Evolutionary conservation across 805 yeast genomes (phyloP).

Genomic region (Groenewaldozyma tartarivorans): DNA sequence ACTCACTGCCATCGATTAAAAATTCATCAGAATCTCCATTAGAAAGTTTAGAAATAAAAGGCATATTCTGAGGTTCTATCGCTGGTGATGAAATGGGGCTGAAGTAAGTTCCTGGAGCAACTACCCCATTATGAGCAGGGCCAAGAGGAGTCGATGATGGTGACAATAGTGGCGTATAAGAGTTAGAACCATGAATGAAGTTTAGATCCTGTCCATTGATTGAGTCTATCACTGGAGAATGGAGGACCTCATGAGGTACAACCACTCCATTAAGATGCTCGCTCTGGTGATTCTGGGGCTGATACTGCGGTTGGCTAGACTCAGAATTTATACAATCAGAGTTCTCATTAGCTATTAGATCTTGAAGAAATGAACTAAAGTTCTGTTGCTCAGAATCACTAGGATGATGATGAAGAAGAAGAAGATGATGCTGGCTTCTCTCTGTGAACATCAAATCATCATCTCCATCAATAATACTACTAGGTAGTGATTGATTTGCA

Average conservation of each 20-base stretch:
- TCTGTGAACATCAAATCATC: no score
- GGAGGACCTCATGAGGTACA: neutral
- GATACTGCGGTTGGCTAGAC: neutral
- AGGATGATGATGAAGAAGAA: no score
- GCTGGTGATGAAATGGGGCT: neutral
- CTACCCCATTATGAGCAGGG: constrained; percentile 1
- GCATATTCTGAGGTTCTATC: constrained; percentile 17
- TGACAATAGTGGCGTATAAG: constrained; percentile 67
- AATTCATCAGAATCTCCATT: constrained; percentile 5
- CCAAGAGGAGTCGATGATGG: constrained; percentile 66
- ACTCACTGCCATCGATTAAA: neutral
- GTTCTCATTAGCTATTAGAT: neutral
- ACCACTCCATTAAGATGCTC: neutral
- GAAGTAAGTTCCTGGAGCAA: constrained; percentile 3
- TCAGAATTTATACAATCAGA: neutral
- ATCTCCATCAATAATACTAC: no score
- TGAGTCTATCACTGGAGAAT: constrained; percentile 14
- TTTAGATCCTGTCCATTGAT: constrained; percentile 2
- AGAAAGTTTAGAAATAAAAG: constrained; percentile 22
- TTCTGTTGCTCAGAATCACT: neutral
- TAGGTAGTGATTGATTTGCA: neutral
- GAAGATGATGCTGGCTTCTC: no score
- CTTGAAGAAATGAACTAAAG: constrained; percentile 2
- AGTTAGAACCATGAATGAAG: neutral
- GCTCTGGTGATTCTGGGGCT: neutral